phyloP scores from a whole-genome alignment of 1,284 basidiomycete genomes.

The Papiliotrema fonsecae region DNA sequence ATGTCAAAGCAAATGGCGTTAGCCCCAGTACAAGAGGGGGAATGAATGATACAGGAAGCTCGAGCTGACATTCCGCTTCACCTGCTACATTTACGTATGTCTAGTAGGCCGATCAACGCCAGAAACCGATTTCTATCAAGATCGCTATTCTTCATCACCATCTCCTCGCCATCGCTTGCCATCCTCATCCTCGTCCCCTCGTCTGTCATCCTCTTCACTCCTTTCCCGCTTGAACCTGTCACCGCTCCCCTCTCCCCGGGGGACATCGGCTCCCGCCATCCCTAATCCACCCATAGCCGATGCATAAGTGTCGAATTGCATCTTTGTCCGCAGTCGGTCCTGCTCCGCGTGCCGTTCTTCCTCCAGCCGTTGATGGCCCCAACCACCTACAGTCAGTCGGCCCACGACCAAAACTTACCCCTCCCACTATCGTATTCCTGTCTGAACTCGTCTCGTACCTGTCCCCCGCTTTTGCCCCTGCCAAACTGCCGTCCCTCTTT shows the following conservation, averaged over 20 bases:
- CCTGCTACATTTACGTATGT: no score
- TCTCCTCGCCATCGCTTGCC: constrained; percentile 4
- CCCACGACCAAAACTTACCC: constrained; percentile 45
- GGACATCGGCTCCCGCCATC: constrained; percentile 72
- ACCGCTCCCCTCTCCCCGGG: constrained; percentile 45
- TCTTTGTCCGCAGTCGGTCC: constrained; percentile 70
- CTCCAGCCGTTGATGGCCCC: constrained; percentile 63
- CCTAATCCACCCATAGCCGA: constrained; percentile 74
- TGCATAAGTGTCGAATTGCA: constrained; percentile 78
- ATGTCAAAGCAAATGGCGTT: no score
- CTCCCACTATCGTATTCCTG: constrained; percentile 95
- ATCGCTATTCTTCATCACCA: background rate
- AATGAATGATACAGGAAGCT: no score
- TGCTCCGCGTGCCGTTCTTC: constrained; percentile 57
- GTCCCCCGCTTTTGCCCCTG: constrained; percentile 92
- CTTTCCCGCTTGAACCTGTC: constrained; percentile 30
- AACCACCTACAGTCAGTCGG: constrained; percentile 58
- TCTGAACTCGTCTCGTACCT: constrained; percentile 91
- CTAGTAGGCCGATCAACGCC: no score
- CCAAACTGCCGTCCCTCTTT: constrained; percentile 96
- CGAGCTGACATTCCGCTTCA: no score
- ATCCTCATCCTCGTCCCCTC: constrained; percentile 40
- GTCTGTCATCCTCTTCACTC: constrained; percentile 29
- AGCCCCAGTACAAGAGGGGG: no score
- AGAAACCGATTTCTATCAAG: no score